Base-by-base conservation (phyloP, 176 grass and related monocot species). In the Oropetium thomaeum region DNA sequence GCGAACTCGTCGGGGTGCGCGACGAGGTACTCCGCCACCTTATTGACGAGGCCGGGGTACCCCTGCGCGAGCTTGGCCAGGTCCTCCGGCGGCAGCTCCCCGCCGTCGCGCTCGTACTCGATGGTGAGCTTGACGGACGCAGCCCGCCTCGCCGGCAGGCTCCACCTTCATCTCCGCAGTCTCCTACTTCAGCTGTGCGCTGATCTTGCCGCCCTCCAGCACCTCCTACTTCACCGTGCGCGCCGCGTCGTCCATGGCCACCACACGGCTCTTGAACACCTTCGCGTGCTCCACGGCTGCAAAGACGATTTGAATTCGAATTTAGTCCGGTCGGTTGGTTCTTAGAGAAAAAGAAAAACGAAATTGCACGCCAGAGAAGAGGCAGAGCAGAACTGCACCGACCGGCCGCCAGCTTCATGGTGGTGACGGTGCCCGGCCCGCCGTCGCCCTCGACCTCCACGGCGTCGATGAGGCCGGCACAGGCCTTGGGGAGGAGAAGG, bases 11-110 rank as follows among this genome's bases (percentile, higher is more conserved):
- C 28, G 2, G 86, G 76, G 81, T 88, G 54, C 0, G 86, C 81
- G 4, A 75, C n/a, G 28, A 88, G 81, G 81, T 88, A 84, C 1
- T 53, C 81, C 64, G 84, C 86, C 5, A 76, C 14, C 30, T n/a
- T 42, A 69, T 70, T 85, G 16, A 77, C 1, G 43, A 81, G 9
- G 29, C 37, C 26, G 19, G 77, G 3, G 45, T 48, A 71, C 0
- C 65, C 57, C 13, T n/a, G 39, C 5, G 23, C 0, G 38, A 84
- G 2, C 9, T 0, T 32, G 31, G 66, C 41, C 58, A 71, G 7
- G 30, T 89, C 59, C 65, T 63, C 81, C 28, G 69, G 20, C 23
- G 81, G 8, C 31, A 72, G 25, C 13, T 37, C 4, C 7, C 14
- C 45, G 62, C 40, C 81, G 12, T 73, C 75, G n/a, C 35, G 53